Evolutionary conservation across 2,329 filamentous ascomycete genomes (phyloP).

Genomic region (Leptosphaerulina australis): DNA sequence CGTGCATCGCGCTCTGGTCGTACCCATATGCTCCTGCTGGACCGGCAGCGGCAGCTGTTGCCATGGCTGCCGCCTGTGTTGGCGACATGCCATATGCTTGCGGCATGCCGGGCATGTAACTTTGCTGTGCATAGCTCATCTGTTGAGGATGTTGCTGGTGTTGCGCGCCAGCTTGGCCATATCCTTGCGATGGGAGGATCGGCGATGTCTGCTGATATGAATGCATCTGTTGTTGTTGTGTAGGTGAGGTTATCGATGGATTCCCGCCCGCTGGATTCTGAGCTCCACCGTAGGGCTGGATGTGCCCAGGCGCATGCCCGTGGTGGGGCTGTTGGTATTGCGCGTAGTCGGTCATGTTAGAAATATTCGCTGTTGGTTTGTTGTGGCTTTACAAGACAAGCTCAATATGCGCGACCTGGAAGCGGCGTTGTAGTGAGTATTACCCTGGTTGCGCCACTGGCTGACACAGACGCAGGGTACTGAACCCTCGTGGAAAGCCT

Average conservation of each 20-base stretch:
- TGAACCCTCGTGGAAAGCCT: conserved; percentile 28
- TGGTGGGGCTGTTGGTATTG: conserved; percentile 57
- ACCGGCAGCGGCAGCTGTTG: conserved; percentile 88
- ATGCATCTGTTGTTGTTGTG: conserved; percentile 59
- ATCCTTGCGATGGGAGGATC: conserved; percentile 75
- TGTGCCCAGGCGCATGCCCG: conserved; percentile 50
- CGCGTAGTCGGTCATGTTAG: conserved; percentile 56
- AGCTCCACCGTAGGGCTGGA: conserved; percentile 48
- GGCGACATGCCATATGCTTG: conserved; percentile 76
- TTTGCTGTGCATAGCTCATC: conserved; percentile 84
- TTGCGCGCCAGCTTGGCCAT: conserved; percentile 68
- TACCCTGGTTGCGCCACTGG: conserved; percentile 45
- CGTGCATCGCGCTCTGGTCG: conserved; percentile 68
- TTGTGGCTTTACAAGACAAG: conserved; percentile 33
- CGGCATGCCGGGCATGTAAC: conserved; percentile 76
- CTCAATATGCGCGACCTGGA: conserved; percentile 33
- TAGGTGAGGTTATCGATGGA: conserved; percentile 71
- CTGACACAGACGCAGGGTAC: conserved; percentile 33
- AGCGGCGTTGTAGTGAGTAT: conserved; percentile 34
- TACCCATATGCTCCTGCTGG: conserved; percentile 66
- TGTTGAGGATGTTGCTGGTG: conserved; percentile 68
- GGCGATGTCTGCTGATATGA: conserved; percentile 74
- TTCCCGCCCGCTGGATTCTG: conserved; percentile 46
- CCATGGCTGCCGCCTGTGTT: conserved; percentile 91
- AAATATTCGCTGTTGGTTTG: conserved; percentile 16